A percentile compares a stretch with the other conserved stretches of the same genome.
phyloP scores from a whole-genome alignment of 768 basidiomycete genomes.

The Psilocybe tampanensis region DNA sequence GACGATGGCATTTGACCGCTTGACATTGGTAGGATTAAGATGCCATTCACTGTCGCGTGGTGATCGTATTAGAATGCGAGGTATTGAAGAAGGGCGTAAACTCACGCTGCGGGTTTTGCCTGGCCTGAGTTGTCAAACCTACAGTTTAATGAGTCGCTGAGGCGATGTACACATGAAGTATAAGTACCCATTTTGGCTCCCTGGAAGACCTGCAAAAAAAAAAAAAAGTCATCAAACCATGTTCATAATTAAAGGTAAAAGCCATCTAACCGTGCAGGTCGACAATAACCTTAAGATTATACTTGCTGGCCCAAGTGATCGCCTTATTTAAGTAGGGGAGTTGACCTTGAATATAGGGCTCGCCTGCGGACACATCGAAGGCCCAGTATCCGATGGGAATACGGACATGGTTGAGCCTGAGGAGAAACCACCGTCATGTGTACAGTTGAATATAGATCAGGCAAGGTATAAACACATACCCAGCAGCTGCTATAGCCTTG shows the following conservation, averaged over 20 bases:
- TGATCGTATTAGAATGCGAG: neutral
- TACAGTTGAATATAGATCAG: too few relatives aligned
- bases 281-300: slow-evolving; percentile 78
- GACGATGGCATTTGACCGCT: slow-evolving; percentile 66
- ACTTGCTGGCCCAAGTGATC: slow-evolving; percentile 63
- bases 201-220: slow-evolving; percentile 57
- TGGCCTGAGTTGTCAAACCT: slow-evolving; percentile 87
- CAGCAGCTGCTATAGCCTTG: slow-evolving; percentile 67
- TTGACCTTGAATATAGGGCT: slow-evolving; percentile 80
- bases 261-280: slow-evolving; percentile 59
- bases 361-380: slow-evolving; percentile 72
- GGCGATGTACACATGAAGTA: neutral
- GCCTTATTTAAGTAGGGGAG: slow-evolving; percentile 66
- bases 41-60: slow-evolving; percentile 63
- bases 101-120: slow-evolving; percentile 50
- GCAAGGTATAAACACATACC: too few relatives aligned
- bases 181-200: slow-evolving; percentile 78
- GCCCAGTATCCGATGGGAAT: slow-evolving; percentile 90
- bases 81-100: neutral
- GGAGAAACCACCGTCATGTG: too few relatives aligned
- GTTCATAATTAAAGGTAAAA: slow-evolving; percentile 2
- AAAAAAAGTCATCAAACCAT: neutral
- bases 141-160: neutral
- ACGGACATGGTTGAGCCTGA: slow-evolving; percentile 78
- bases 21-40: slow-evolving; percentile 60